phyloP scores from a whole-genome alignment of 164 flowering plant species.

The Vitis labrusca region DNA sequence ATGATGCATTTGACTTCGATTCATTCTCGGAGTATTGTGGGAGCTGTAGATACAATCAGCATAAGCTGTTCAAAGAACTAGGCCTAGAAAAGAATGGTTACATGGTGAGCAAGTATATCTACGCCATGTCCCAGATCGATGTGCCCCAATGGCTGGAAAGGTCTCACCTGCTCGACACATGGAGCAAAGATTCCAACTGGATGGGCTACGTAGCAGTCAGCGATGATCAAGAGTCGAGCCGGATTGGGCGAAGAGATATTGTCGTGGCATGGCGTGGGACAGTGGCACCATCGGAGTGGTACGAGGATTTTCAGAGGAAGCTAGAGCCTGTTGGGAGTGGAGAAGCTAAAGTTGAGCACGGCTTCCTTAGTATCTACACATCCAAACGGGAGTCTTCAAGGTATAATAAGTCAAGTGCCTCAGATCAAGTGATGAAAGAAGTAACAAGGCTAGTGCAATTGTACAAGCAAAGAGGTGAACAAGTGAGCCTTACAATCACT shows the following conservation, averaged over 20 bases:
- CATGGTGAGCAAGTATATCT: constrained; percentile 49
- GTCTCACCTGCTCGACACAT: constrained; percentile 33
- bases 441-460: constrained; percentile 24
- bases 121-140: constrained; percentile 62
- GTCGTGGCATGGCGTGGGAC: constrained; percentile 78
- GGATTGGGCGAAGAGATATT: constrained; percentile 72
- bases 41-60: constrained; percentile 45
- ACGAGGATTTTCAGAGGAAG: constrained; percentile 39
- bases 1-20: constrained; percentile 51
- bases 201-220: constrained; percentile 74
- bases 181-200: constrained; percentile 74
- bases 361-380: constrained; percentile 43
- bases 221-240: constrained; percentile 36
- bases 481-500: constrained; percentile 51
- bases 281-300: constrained; percentile 59
- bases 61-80: constrained; percentile 36
- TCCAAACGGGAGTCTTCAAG: constrained; percentile 34
- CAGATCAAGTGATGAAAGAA: constrained; percentile 52
- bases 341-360: constrained; percentile 47
- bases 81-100: constrained; percentile 48
- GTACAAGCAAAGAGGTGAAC: constrained; percentile 30
- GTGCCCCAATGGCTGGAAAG: constrained; percentile 52
- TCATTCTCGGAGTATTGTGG: constrained; percentile 56
- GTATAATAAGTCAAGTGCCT: constrained; percentile 49
- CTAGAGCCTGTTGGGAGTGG: constrained; percentile 36